Conservation (phyloP, 495 filamentous ascomycete species). For the Tuber borchii region DNA sequence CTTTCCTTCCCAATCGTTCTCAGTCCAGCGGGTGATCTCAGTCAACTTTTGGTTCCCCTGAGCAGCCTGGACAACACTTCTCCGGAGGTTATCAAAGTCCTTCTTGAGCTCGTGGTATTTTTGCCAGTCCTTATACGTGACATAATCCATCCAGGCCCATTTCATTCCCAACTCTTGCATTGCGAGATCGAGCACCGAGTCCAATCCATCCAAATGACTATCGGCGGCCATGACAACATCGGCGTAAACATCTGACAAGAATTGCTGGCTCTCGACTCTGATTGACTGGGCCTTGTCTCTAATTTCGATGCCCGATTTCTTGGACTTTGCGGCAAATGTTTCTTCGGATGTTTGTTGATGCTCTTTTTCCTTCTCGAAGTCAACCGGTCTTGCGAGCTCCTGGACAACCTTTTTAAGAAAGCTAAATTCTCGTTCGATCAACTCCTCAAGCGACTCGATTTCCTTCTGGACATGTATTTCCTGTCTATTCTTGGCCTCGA, state of each 20-base stretch:
- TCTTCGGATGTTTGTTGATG: slow-evolving; percentile 51
- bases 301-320: slow-evolving; percentile 66
- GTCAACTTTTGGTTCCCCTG: slow-evolving; percentile 64
- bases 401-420: slow-evolving; percentile 54
- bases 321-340: slow-evolving; percentile 58
- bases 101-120: slow-evolving; percentile 80
- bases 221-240: slow-evolving; percentile 69
- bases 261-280: slow-evolving; percentile 68
- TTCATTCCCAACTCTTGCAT: slow-evolving; percentile 94
- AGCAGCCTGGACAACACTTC: slow-evolving; percentile 66
- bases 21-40: slow-evolving; percentile 61
- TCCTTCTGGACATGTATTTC: slow-evolving; percentile 43
- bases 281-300: slow-evolving; percentile 75
- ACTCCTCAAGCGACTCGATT: slow-evolving; percentile 55
- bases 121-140: slow-evolving; percentile 94
- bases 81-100: slow-evolving; percentile 76
- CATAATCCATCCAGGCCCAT: slow-evolving; percentile 92
- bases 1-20: slow-evolving; percentile 59
- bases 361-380: slow-evolving; percentile 51
- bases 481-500: slow-evolving; percentile 52
- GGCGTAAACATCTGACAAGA: slow-evolving; percentile 60
- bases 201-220: slow-evolving; percentile 73
- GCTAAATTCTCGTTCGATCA: slow-evolving; percentile 55
- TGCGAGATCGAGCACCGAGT: slow-evolving; percentile 76
- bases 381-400: slow-evolving; percentile 51